Conservation (phyloP, 805 yeast species). For the Kluyveromyces lactis region DNA sequence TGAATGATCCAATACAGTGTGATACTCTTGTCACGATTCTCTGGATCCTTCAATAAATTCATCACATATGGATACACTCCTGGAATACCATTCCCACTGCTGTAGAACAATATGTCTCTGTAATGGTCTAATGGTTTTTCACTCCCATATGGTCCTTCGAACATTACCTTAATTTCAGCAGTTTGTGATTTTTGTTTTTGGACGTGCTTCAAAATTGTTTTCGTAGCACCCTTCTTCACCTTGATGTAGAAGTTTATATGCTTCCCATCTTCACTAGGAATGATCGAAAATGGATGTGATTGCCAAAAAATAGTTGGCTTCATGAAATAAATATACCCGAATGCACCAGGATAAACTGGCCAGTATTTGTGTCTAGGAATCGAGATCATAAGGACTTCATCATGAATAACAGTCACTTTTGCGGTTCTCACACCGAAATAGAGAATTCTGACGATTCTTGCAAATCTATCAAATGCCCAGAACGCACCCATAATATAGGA, state of each 20-base stretch:
- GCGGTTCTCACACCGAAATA: conserved; percentile 56
- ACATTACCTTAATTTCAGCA: conserved; percentile 30
- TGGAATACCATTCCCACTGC: conserved; percentile 44
- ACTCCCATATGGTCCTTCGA: conserved; percentile 55
- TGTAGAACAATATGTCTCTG: conserved; percentile 35
- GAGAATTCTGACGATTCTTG: conserved; percentile 46
- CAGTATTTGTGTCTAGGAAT: conserved; percentile 9
- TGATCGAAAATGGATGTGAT: conserved; percentile 59
- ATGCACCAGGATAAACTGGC: conserved; percentile 38
- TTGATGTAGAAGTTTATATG: conserved; percentile 36
- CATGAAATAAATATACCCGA: conserved; percentile 45
- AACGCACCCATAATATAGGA: conserved; percentile 48
- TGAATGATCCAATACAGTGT: conserved; percentile 14
- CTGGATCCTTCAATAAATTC: conserved; percentile 5
- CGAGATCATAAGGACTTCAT: conserved; percentile 10
- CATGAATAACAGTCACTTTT: conserved; percentile 19
- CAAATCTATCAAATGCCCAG: conserved; percentile 62
- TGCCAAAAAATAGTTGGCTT: conserved; percentile 46
- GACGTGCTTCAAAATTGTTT: conserved; percentile 28
- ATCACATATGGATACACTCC: conserved; percentile 27
- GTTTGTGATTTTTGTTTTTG: conserved; percentile 22
- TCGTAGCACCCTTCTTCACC: conserved; percentile 47
- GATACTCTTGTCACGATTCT: conserved; percentile 6
- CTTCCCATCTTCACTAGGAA: conserved; percentile 28
- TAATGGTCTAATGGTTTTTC: conserved; percentile 31